Conservation (phyloP, 805 yeast genomes). For the Myxozyma udenii region DNA sequence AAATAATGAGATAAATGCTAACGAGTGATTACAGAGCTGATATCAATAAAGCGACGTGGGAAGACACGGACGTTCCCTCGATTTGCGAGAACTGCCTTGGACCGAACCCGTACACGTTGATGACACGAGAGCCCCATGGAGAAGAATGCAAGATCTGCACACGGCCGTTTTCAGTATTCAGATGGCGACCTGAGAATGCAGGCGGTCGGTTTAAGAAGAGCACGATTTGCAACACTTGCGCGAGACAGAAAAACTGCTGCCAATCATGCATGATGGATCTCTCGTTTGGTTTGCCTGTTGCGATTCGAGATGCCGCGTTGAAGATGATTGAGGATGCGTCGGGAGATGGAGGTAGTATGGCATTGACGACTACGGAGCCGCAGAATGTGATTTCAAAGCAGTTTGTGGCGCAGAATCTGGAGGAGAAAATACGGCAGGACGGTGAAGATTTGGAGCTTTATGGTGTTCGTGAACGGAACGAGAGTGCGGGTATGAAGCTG, state of each 20-base stretch:
- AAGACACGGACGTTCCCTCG: conserved; percentile 51
- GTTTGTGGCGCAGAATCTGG: conserved; percentile 54
- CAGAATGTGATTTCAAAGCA: conserved; percentile 53
- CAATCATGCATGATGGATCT: conserved; percentile 84
- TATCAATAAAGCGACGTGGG: conserved; percentile 38
- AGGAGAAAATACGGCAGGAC: conserved; percentile 33
- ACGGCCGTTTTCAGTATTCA: conserved; percentile 74
- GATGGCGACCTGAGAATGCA: conserved; percentile 58
- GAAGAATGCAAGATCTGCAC: conserved; percentile 85
- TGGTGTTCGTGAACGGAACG: conserved; percentile 35
- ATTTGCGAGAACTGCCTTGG: conserved; percentile 50
- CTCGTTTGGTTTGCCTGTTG: conserved; percentile 73
- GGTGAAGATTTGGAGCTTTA: conserved; percentile 30
- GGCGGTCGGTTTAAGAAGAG: conserved; percentile 50
- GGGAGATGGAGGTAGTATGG: conserved; percentile 17
- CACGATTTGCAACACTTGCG: conserved; percentile 73
- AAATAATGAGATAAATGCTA: background rate
- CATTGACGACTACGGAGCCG: conserved; percentile 43
- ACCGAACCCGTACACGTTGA: conserved; percentile 57
- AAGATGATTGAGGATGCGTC: conserved; percentile 58
- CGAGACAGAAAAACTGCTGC: conserved; percentile 76
- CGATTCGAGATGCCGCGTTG: conserved; percentile 74
- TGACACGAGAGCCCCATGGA: conserved; percentile 68
- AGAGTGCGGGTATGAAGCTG: conserved; percentile 51
- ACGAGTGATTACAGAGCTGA: conserved; percentile 33